These are phyloP conservation scores for Trichoderma aggressivum DNA, from an alignment of 2,329 filamentous ascomycete species.

Conservation along the genomic window DNA sequence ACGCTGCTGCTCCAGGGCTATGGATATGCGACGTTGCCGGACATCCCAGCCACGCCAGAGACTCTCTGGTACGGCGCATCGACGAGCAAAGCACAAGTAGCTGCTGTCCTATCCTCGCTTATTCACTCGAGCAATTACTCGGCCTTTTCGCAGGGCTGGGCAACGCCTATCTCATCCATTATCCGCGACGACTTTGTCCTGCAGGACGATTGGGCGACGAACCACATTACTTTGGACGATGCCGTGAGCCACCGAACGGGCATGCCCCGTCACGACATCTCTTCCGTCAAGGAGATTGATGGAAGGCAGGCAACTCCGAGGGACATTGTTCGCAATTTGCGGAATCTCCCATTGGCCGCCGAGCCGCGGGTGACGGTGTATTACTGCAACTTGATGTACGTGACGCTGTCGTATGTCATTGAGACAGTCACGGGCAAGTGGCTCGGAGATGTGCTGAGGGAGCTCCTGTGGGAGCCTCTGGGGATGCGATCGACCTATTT, in stretches of 20 bases:
- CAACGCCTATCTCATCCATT: slow-evolving; percentile 44
- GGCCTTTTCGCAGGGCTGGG: slow-evolving; percentile 39
- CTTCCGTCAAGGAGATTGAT: slow-evolving; percentile 27
- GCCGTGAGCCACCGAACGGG: slow-evolving; percentile 52
- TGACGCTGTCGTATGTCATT: slow-evolving; percentile 43
- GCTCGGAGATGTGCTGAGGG: slow-evolving; percentile 40
- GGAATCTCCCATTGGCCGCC: slow-evolving; percentile 42
- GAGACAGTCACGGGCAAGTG: slow-evolving; percentile 38
- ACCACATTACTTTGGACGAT: slow-evolving; percentile 52
- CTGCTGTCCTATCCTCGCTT: slow-evolving; percentile 46
- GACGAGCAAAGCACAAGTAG: slow-evolving; percentile 54
- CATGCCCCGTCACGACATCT: slow-evolving; percentile 42
- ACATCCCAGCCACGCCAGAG: slow-evolving; percentile 40
- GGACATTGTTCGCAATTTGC: slow-evolving; percentile 41
- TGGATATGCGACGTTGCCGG: slow-evolving; percentile 31
- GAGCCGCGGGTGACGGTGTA: slow-evolving; percentile 45
- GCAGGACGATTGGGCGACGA: slow-evolving; percentile 43
- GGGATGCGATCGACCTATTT: slow-evolving; percentile 45
- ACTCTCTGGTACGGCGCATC: slow-evolving; percentile 56
- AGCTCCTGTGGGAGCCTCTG: slow-evolving; percentile 44
- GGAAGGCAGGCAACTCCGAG: slow-evolving; percentile 30
- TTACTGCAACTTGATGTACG: slow-evolving; percentile 53
- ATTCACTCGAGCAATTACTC: slow-evolving; percentile 42
- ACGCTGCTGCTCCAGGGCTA: slow-evolving; percentile 25
- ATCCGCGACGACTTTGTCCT: slow-evolving; percentile 53